A percentile compares a stretch with the other conserved stretches of the same genome.
Conservation (phyloP, 306 rosid species). For the Castanopsis chinensis region DNA sequence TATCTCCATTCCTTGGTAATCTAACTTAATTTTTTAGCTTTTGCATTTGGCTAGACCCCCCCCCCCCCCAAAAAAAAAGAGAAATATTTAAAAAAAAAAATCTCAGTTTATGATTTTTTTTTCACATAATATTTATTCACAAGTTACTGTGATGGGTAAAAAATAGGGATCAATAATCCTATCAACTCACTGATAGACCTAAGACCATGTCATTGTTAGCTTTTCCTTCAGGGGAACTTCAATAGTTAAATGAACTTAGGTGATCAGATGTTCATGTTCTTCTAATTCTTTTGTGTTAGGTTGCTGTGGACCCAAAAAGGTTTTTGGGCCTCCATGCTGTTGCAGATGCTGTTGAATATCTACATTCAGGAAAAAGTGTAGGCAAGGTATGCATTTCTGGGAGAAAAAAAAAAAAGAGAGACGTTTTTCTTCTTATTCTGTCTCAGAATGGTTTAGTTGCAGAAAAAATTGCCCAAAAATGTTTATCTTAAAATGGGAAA, state of each 20-base stretch:
- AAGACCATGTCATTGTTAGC: background rate
- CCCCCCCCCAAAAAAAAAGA: background rate
- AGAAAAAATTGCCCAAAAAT: background rate
- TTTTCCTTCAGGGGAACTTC: background rate
- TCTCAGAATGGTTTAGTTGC: background rate
- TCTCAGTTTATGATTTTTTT: no score
- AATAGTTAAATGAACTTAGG: background rate
- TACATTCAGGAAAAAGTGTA: slow-evolving; percentile 92
- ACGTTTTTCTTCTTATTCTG: background rate
- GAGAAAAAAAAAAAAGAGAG: background rate
- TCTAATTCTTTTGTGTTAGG: slow-evolving; percentile 39
- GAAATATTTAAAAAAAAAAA: background rate
- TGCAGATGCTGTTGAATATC: slow-evolving; percentile 89
- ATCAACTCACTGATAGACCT: no score
- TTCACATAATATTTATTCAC: background rate
- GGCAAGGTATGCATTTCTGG: slow-evolving; percentile 70
- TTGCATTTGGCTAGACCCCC: no score
- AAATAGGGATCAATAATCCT: no score
- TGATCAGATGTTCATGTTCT: background rate
- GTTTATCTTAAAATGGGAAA: slow-evolving; percentile 10
- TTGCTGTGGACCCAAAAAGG: slow-evolving; percentile 72
- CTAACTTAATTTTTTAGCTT: background rate
- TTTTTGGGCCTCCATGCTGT: slow-evolving; percentile 74
- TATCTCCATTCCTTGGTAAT: background rate
- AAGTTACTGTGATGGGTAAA: no score